Base-by-base conservation (phyloP, 768 basidiomycete species). In the Tephrocybe sp. region DNA sequence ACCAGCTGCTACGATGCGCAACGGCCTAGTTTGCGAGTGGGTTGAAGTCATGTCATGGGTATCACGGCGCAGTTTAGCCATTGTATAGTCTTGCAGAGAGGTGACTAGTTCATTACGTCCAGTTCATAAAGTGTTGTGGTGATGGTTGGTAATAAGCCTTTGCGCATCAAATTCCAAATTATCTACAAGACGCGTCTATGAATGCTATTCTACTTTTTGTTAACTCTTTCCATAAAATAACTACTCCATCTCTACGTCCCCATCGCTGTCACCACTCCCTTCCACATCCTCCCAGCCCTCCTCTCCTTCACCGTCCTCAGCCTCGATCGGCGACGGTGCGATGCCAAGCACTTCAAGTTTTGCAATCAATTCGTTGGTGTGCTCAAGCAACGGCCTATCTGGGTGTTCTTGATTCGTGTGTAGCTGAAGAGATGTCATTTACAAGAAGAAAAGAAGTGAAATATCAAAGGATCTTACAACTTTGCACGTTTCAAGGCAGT, bases 401-500 rank as follows among this genome's bases (percentile, higher is more conserved):
- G 84, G 79, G 65, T 93, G 82, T 20, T 82, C 80, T 58, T 92
- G 83, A 36, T 76, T 82, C 39, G 71, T 66, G 56, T 92, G 88
- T 32, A 94, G 67, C 88, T 92, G 58, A 32, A 41, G 30, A 35
- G 30, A 31, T 41, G 38, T 61, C 34, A 12, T 58, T 48, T 33
- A 54, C 32, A 19, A 33, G 20, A 26, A 17, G 45, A 40, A 19
- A 39, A 39, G 36, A 16, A 8, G 44, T 42, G 48, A 39, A 34
- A 11, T 19, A 56, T 49, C 35, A 39, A 46, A 16, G 14, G 49
- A n/a, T 70, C 82, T 53, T 49, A 91, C 91, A 65, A 77, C 81
- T 68, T 84, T 79, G 68, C 91, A 93, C 7, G 89, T 91, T 54
- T 92, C 86, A 51, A 96, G 65, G 62, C 89, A 89, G 62, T 92